Conservation (phyloP, 2,329 filamentous ascomycete species). For the Didymella keratinophila region DNA sequence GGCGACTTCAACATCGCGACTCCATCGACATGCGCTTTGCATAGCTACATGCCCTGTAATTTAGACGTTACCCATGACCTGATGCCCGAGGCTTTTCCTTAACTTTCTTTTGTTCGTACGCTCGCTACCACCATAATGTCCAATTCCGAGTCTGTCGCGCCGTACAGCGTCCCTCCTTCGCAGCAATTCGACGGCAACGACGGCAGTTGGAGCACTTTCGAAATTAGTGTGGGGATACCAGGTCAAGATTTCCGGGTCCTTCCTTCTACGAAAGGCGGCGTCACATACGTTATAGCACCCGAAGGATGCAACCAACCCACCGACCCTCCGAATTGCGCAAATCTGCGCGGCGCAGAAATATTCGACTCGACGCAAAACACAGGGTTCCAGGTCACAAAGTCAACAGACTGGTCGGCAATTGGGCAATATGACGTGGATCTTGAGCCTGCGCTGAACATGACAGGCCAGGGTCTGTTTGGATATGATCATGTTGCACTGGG, state of each 20-base stretch:
- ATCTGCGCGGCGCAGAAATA: constrained; percentile 40
- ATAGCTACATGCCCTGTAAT: constrained; percentile 1
- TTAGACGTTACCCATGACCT: constrained; percentile 7
- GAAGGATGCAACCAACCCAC: constrained; percentile 44
- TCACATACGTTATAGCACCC: constrained; percentile 44
- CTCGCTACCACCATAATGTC: constrained; percentile 22
- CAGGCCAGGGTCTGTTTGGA: constrained; percentile 41
- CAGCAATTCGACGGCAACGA: constrained; percentile 52
- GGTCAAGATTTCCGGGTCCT: constrained; percentile 51
- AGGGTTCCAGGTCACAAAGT: constrained; percentile 43
- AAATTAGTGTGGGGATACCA: constrained; percentile 51
- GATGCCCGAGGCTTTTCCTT: constrained; percentile 4
- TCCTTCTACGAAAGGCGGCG: constrained; percentile 44
- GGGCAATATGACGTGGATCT: constrained; percentile 44
- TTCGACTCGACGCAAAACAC: constrained; percentile 41
- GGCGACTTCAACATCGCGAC: constrained; percentile 9
- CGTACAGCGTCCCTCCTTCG: constrained; percentile 45
- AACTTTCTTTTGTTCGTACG: constrained; percentile 14
- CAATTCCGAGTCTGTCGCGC: constrained; percentile 31
- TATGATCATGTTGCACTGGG: constrained; percentile 43
- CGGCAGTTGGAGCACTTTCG: constrained; percentile 54
- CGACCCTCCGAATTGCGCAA: constrained; percentile 42
- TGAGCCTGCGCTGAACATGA: constrained; percentile 41
- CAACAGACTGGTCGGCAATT: constrained; percentile 45
- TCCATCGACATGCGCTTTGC: constrained; percentile 6